Evolutionary conservation across 495 filamentous ascomycete genomes (phyloP).

Genomic region (Aspergillus egyptiacus): DNA sequence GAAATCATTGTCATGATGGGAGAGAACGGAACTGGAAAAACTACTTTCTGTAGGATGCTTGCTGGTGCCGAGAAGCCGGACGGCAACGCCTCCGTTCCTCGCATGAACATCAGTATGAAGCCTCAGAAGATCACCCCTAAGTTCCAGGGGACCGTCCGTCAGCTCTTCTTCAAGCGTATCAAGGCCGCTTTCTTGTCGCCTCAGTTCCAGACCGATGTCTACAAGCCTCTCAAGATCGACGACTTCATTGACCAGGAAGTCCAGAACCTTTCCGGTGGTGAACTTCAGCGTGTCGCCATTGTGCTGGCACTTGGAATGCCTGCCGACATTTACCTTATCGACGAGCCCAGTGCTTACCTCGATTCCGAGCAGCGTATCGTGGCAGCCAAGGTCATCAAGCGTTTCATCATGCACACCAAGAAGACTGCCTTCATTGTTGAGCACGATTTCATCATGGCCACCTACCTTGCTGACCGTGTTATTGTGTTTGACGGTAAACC

Average conservation of each 20-base stretch:
- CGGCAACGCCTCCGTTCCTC: slow-evolving; percentile 63
- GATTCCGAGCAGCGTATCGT: slow-evolving; percentile 99
- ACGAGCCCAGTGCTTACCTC: slow-evolving; percentile 90
- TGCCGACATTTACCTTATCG: slow-evolving; percentile 98
- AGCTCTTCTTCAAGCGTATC: slow-evolving; percentile 95
- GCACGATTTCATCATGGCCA: slow-evolving; percentile 99
- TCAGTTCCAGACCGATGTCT: slow-evolving; percentile 98
- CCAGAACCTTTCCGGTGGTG: slow-evolving; percentile 96
- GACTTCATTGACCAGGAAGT: slow-evolving; percentile 99
- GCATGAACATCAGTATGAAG: slow-evolving; percentile 98
- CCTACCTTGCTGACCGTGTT: slow-evolving; percentile 94
- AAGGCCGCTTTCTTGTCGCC: slow-evolving; percentile 92
- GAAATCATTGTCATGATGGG: slow-evolving; percentile 99
- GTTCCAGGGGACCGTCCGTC: slow-evolving; percentile 90
- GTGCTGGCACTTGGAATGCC: slow-evolving; percentile 90
- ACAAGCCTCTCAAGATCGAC: slow-evolving; percentile 95
- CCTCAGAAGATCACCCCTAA: slow-evolving; percentile 98
- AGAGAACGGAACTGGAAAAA: slow-evolving; percentile 94
- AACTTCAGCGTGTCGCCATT: slow-evolving; percentile 97
- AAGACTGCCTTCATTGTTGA: slow-evolving; percentile 99
- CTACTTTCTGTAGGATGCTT: slow-evolving; percentile 94
- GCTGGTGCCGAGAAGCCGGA: slow-evolving; percentile 92
- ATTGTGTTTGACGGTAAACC: slow-evolving; percentile 97
- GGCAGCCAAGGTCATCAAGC: slow-evolving; percentile 93
- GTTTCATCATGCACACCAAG: slow-evolving; percentile 99